phyloP scores from a whole-genome alignment of 2,329 filamentous ascomycete genomes.

The Botrytis sinoallii region DNA sequence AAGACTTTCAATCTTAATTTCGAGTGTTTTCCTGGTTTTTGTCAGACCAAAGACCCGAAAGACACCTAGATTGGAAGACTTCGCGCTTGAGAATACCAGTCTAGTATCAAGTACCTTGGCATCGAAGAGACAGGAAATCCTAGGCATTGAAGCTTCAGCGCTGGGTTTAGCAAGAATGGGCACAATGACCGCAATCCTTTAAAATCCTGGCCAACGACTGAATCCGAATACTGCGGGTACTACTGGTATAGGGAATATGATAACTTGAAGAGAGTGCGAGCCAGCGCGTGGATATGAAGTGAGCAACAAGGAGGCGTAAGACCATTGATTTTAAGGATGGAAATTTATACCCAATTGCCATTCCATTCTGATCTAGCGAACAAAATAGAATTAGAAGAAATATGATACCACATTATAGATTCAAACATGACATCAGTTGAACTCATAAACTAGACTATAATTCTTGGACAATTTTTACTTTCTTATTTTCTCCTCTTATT shows the following conservation, averaged over 20 bases:
- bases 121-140: background rate
- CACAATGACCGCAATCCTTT: background rate
- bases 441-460: conserved; percentile 43
- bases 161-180: background rate
- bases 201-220: background rate
- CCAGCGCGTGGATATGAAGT: background rate
- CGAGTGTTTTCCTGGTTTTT: too few species aligned
- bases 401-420: background rate
- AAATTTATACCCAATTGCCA: background rate
- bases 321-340: background rate
- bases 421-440: background rate
- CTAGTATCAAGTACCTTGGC: background rate
- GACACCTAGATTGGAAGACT: background rate
- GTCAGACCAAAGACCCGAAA: too few species aligned
- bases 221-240: background rate
- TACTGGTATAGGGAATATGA: background rate
- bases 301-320: background rate
- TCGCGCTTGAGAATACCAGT: background rate
- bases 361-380: background rate
- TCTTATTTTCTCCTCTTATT: conserved; percentile 17
- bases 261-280: too few species aligned
- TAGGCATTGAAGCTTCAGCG: background rate
- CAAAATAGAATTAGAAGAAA: background rate
- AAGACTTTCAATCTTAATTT: too few species aligned
- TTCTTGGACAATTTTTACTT: conserved; percentile 15